A percentile compares a stretch with the other conserved stretches of the same genome.
phyloP scores from a whole-genome alignment of 192 early-diverging fungal genomes.

The Jimgerdemannia lactiflua region DNA sequence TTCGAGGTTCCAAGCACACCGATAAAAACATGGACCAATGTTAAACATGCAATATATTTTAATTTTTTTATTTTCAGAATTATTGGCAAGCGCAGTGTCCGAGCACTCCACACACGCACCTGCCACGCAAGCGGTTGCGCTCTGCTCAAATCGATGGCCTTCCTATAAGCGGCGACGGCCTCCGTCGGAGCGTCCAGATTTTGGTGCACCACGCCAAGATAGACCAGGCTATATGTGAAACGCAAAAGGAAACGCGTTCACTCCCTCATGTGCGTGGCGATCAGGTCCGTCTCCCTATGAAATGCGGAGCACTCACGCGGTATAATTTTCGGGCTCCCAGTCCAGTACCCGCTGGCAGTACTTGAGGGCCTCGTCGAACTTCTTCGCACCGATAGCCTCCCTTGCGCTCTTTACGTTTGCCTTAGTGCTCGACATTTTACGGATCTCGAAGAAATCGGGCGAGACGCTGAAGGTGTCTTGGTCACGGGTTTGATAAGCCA shows the following conservation, averaged over 20 bases:
- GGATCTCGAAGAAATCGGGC: no score
- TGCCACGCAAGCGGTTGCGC: conserved; percentile 66
- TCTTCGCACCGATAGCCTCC: neutral
- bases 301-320: conserved; percentile 37
- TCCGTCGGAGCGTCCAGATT: conserved; percentile 55
- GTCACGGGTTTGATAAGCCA: no score
- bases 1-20: neutral
- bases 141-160: conserved; percentile 53
- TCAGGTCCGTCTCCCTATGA: neutral
- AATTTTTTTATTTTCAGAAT: no score
- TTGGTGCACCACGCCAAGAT: conserved; percentile 67
- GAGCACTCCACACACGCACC: conserved; percentile 17
- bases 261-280: neutral
- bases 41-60: neutral
- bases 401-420: neutral
- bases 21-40: neutral
- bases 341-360: conserved; percentile 43
- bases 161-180: conserved; percentile 52
- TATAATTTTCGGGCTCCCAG: conserved; percentile 49
- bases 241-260: neutral
- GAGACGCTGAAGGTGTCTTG: no score
- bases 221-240: conserved; percentile 40
- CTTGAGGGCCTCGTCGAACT: conserved; percentile 44
- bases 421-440: neutral
- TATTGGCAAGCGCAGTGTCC: no score